Conservation (phyloP, 768 basidiomycete species). For the Russula lepida region DNA sequence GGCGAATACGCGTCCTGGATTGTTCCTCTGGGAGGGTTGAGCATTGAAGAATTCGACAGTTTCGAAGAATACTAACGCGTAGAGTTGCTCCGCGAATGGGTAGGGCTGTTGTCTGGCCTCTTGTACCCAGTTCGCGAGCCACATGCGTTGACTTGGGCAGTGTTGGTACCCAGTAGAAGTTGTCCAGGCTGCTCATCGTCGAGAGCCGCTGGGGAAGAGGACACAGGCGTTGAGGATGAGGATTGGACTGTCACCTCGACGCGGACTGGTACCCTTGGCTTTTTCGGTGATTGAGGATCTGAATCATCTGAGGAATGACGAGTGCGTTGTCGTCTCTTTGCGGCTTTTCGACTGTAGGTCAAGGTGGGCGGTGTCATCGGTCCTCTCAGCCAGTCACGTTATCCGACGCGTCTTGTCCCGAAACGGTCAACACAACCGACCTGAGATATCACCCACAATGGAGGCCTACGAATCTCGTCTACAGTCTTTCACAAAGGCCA, state of each 20-base stretch:
- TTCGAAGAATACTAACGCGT: slow-evolving; percentile 5
- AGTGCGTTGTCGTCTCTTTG: slow-evolving; percentile 5
- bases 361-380: slow-evolving; percentile 1
- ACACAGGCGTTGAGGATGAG: too few relatives aligned
- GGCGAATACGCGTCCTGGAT: neutral
- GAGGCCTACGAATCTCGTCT: slow-evolving; percentile 33
- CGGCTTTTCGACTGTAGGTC: slow-evolving; percentile 3
- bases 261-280: slow-evolving; percentile 20
- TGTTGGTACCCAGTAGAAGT: neutral
- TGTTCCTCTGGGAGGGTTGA: neutral
- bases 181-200: neutral
- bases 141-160: neutral
- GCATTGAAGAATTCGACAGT: neutral
- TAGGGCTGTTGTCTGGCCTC: neutral
- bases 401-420: neutral
- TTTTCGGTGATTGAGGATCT: slow-evolving; percentile 25
- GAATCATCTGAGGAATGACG: slow-evolving; percentile 3
- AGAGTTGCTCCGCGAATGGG: neutral
- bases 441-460: slow-evolving; percentile 1
- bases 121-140: neutral
- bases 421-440: neutral
- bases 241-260: too few relatives aligned
- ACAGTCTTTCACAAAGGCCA: slow-evolving; percentile 59
- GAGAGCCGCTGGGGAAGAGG: slow-evolving; percentile 2
- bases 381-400: slow-evolving; percentile 12